These are phyloP conservation scores for Orychophragmus violaceus DNA, from an alignment of 345 rosid species.

Conservation along the genomic window DNA sequence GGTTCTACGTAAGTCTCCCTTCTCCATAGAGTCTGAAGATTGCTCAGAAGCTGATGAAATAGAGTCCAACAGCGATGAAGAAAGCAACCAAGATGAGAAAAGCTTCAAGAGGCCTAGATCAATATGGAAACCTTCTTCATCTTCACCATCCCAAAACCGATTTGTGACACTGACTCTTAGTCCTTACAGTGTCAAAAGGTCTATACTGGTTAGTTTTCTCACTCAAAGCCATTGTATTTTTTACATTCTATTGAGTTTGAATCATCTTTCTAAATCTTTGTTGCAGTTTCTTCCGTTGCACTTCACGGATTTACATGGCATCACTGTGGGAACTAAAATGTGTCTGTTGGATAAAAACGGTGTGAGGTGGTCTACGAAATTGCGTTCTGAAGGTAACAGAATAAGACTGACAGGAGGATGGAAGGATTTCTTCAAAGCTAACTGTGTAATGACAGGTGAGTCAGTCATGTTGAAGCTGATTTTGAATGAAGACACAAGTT, in stretches of 20 bases:
- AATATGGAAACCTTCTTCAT: background rate
- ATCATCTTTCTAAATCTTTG: background rate
- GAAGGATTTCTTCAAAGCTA: conserved; percentile 17
- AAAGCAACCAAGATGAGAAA: background rate
- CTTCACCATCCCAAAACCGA: conserved; percentile 9
- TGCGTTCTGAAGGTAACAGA: background rate
- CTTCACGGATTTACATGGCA: background rate
- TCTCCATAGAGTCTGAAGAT: background rate
- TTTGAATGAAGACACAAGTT: background rate
- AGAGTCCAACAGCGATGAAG: background rate
- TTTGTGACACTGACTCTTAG: conserved; percentile 7
- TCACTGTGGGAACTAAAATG: conserved; percentile 1
- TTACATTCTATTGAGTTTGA: background rate
- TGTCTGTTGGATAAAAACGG: conserved; percentile 16
- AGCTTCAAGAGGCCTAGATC: background rate
- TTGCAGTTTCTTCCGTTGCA: conserved; percentile 9
- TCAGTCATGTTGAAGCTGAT: background rate
- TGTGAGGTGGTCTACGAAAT: conserved; percentile 3
- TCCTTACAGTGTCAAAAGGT: background rate
- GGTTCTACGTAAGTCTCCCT: background rate
- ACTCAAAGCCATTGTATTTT: background rate
- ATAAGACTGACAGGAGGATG: background rate
- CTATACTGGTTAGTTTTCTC: conserved; percentile 13
- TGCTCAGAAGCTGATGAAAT: background rate
- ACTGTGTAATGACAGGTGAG: conserved; percentile 11